A percentile compares a stretch with the other conserved stretches of the same genome.
phyloP scores from a whole-genome alignment of 345 rosid species.

The Eucalyptus pumila region DNA sequence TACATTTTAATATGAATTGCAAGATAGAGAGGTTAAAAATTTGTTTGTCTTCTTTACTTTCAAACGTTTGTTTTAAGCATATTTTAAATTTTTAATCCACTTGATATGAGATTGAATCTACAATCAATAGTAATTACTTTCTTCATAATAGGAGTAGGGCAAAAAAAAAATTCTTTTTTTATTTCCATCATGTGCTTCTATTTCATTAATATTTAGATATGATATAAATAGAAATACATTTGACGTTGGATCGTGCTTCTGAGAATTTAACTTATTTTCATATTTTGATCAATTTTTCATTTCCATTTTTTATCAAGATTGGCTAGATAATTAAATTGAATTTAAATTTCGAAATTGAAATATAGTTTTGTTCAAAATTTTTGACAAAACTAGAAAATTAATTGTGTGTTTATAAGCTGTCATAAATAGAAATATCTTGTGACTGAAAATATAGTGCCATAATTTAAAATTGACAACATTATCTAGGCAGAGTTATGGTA shows the following conservation, averaged over 20 bases:
- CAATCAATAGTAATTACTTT: not conserved
- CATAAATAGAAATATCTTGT: not conserved
- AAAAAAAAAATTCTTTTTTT: too few relatives aligned
- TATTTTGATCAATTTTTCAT: too few relatives aligned
- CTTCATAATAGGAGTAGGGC: not conserved
- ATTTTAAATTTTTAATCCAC: not conserved
- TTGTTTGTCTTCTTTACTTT: not conserved
- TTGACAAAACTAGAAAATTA: not conserved
- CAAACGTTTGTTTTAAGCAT: not conserved
- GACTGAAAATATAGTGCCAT: not conserved
- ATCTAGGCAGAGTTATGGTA: not conserved
- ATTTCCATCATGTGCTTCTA: not conserved
- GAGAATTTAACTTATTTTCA: not conserved
- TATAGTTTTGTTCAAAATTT: too few relatives aligned
- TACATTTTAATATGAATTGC: not conserved
- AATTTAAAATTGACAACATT: not conserved
- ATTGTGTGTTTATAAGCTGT: not conserved
- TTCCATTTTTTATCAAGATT: too few relatives aligned
- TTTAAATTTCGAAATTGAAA: not conserved
- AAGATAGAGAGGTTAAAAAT: not conserved
- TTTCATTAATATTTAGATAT: too few relatives aligned
- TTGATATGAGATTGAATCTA: not conserved
- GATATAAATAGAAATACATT: not conserved
- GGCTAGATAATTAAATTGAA: not conserved
- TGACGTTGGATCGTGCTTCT: not conserved